Conservation (phyloP, 768 basidiomycete genomes). For the Tylopilus subfusipes region DNA sequence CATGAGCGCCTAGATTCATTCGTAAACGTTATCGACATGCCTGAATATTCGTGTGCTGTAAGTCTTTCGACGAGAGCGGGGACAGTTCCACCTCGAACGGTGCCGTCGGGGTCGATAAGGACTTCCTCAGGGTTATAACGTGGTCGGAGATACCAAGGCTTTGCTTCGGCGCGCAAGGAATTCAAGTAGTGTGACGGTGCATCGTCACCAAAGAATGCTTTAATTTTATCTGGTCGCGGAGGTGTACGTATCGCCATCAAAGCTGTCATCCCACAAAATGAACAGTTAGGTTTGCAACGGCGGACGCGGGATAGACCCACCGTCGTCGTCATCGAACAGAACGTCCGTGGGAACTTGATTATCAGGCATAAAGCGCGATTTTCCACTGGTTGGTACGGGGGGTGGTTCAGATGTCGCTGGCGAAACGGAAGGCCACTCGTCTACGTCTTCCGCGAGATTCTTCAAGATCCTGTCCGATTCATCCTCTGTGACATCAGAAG, state of each 20-base stretch:
- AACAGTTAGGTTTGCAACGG: background rate
- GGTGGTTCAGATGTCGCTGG: conserved; percentile 6
- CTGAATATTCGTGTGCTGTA: conserved; percentile 61
- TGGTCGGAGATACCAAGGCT: conserved; percentile 59
- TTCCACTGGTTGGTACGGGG: conserved; percentile 12
- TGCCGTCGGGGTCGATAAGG: conserved; percentile 59
- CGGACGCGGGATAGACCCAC: background rate
- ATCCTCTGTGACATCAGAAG: conserved; percentile 7
- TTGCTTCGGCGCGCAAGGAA: conserved; percentile 37
- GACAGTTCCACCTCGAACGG: conserved; percentile 60
- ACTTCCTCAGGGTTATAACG: conserved; percentile 56
- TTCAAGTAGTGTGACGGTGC: conserved; percentile 43
- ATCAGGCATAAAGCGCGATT: background rate
- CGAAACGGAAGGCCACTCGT: background rate
- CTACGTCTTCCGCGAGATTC: conserved; percentile 9
- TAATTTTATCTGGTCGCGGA: conserved; percentile 39
- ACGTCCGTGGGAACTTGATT: background rate
- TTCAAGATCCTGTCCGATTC: conserved; percentile 11
- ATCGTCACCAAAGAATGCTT: conserved; percentile 50
- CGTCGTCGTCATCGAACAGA: conserved; percentile 18
- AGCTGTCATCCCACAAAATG: conserved; percentile 9
- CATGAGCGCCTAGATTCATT: background rate
- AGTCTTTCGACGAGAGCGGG: conserved; percentile 58
- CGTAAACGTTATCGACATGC: conserved; percentile 32
- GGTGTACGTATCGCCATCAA: conserved; percentile 13